These are phyloP conservation scores for Candida sanyaensis DNA, from an alignment of 1,139 yeast genomes.

Conservation along the genomic window DNA sequence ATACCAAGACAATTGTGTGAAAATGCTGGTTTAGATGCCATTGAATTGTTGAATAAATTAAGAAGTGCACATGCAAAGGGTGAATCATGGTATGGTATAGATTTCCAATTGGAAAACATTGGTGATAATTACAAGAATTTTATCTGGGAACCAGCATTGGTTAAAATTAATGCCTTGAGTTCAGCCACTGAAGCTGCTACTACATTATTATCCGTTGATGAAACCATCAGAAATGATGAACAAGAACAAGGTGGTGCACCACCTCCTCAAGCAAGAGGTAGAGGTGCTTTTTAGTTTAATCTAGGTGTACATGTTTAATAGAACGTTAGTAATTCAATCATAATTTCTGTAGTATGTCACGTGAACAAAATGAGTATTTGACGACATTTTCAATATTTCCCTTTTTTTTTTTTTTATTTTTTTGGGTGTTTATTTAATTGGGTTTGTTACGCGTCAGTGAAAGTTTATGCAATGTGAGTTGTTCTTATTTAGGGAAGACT, in stretches of 20 bases:
- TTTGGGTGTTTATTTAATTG: no score
- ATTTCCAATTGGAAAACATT: constrained; percentile 79
- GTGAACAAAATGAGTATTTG: background rate
- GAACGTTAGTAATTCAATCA: background rate
- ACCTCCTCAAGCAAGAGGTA: constrained; percentile 45
- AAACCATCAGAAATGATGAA: constrained; percentile 82
- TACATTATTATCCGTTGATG: constrained; percentile 88
- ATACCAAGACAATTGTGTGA: constrained; percentile 98
- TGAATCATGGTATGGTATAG: constrained; percentile 89
- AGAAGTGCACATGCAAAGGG: constrained; percentile 96
- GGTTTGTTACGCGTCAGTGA: background rate
- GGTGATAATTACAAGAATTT: constrained; percentile 84
- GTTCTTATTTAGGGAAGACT: background rate
- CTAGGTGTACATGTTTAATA: background rate
- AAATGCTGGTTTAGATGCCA: constrained; percentile 96
- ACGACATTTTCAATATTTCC: background rate
- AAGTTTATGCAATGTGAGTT: background rate
- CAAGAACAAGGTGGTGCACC: constrained; percentile 54
- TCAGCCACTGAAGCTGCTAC: constrained; percentile 99
- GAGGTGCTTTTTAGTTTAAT: constrained; percentile 11
- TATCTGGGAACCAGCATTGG: constrained; percentile 98
- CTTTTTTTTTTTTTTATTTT: background rate
- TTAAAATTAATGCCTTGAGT: constrained; percentile 88
- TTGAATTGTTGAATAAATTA: constrained; percentile 84
- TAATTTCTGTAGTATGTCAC: background rate